Conservation (phyloP, 1,284 basidiomycete genomes). For the Papiliotrema fonsecae region DNA sequence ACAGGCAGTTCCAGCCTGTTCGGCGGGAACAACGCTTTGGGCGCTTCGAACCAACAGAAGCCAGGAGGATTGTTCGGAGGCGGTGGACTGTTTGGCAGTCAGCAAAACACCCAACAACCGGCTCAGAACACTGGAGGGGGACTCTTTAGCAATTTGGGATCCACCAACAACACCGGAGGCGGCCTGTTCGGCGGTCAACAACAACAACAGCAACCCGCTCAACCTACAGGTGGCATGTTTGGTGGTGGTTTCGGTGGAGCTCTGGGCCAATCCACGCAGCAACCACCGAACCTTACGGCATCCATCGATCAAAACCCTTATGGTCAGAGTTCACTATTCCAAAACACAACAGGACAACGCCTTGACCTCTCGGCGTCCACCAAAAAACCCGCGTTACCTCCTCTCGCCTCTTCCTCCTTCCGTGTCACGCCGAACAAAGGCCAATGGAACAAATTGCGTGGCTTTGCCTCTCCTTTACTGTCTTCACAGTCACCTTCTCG, state of each 20-base stretch:
- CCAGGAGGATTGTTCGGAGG: slow-evolving; percentile 13
- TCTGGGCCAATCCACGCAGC: slow-evolving; percentile 39
- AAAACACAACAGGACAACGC: slow-evolving; percentile 41
- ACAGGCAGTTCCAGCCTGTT: slow-evolving; percentile 4
- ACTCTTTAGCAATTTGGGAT: slow-evolving; percentile 25
- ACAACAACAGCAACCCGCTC: slow-evolving; percentile 39
- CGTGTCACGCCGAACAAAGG: slow-evolving; percentile 45
- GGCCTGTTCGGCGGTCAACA: slow-evolving; percentile 52
- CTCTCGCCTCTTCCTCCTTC: slow-evolving; percentile 48
- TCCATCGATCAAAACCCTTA: slow-evolving; percentile 86
- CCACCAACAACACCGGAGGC: slow-evolving; percentile 21
- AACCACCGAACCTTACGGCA: slow-evolving; percentile 60
- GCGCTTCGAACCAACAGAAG: slow-evolving; percentile 18
- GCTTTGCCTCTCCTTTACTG: slow-evolving; percentile 49
- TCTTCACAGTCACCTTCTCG: slow-evolving; percentile 39
- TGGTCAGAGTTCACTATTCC: slow-evolving; percentile 63
- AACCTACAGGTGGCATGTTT: slow-evolving; percentile 23
- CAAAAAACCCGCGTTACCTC: slow-evolving; percentile 50
- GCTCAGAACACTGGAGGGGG: slow-evolving; percentile 19
- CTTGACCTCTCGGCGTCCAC: slow-evolving; percentile 41
- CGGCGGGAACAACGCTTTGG: not conserved
- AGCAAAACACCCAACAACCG: slow-evolving; percentile 17
- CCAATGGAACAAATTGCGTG: slow-evolving; percentile 50
- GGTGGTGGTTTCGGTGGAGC: slow-evolving; percentile 16
- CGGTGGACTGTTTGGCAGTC: slow-evolving; percentile 23